Base-by-base conservation (phyloP, 495 filamentous ascomycete genomes). In the Podospora comata region DNA sequence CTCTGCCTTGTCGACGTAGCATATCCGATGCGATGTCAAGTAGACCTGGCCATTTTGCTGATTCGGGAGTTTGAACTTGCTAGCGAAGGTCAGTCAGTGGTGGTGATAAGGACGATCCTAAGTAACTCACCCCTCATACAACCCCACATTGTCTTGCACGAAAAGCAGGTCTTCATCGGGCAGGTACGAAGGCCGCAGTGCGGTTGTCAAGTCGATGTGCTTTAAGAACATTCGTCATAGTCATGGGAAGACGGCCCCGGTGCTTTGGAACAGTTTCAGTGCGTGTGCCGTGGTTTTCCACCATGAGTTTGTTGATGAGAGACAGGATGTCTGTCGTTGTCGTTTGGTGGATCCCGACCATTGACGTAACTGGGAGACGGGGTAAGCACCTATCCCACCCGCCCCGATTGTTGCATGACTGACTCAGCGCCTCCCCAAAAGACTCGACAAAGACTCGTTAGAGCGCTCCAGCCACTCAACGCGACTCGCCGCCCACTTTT, bases 31-130 rank as follows among this genome's bases (percentile, higher is more conserved):
- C 7, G 94, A 95, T 23, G 95, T 98, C 72, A 99, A 80, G 75
- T 99, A 99, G 55, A 93, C 91, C 80, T 97, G 93, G 70, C 95
- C 95, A 82, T 97, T 91, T 74, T 99, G 96, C 56, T 92, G 91
- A 70, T 92, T 87, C n/a, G 93, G 90, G 62, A 98, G 87, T 80
- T 98, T 98, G 84, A 88, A 94, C 82, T 97, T 98, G 68, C 94
- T 97, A 69, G 26, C 67, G 57, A 72, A 48, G 19, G 65, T 78
- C 63, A 74, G 20, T n/a, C 28, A 58, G 55, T 5, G 13, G 5
- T 19, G 20, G 20, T 56, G 30, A 15, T 44, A 1, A 3, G 54
- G 27, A 64, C 7, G 13, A 60, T 20, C n/a, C 15, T 23, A 23
- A 23, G 9, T 26, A 27, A 74, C 89, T 80, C 82, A 97, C 94